Evolutionary conservation across 495 filamentous ascomycete genomes (phyloP), one percentile per base, ranked within the genome.

Genomic region (Niebla homalea): DNA sequence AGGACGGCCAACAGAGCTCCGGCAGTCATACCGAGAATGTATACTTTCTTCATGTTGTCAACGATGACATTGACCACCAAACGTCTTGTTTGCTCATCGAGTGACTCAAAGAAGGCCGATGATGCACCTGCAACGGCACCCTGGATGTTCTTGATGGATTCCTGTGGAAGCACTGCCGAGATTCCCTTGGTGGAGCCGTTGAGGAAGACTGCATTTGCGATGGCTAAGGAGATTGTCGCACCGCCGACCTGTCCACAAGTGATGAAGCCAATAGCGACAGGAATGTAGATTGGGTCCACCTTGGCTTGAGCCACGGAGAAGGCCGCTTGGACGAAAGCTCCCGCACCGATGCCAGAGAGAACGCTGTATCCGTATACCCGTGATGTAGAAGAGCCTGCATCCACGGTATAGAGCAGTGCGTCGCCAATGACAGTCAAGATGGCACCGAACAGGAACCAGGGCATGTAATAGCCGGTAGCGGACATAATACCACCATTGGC

Each of bases 121-220:
- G 70, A 64, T 2, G 68, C 62, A 1, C 78, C 78, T 0, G 69
- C 63, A 44, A 79, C 66, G 0, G 73, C 71, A 2, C 53, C 62
- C n/a, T 66, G 64, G 12, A 79, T 68, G 5, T 68, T 61, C 5
- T 52, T 55, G 0, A 38, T 23, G 0, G 68, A 57, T 6, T 64
- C 42, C 5, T 66, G 55, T 0, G 73, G 70, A 5, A 79, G 56
- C 22, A 69, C 39, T 14, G 16, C 39, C 32, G 16, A 16, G 29
- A 49, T 49, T 16, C 39, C 47, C 18, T 35, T 36, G 12, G 36
- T 32, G 6, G 44, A 29, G 26, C 44, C 44, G 45, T 74, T 74
- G 48, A 79, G 59, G 65, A 77, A 79, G 23, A 79, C 59, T 10
- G 68, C 65, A 6, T 76, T 75, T 15, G 76, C 70, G 36, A 81